phyloP scores from a whole-genome alignment of 768 basidiomycete species.

The Pleurotus cornucopiae region DNA sequence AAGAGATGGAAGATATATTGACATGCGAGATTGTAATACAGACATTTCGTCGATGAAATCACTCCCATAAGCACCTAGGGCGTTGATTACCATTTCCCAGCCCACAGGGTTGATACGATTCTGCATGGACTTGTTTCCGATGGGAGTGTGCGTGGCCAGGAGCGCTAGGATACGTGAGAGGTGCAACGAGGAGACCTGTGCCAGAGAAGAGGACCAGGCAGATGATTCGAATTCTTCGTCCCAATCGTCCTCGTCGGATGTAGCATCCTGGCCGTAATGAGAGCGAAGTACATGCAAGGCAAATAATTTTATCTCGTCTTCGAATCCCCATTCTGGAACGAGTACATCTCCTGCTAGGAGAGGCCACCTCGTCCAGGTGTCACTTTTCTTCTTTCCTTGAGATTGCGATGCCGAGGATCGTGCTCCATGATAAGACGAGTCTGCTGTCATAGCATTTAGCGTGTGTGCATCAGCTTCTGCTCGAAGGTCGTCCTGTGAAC shows the following conservation, averaged over 20 bases:
- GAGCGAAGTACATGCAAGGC: conserved; percentile 17
- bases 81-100: conserved; percentile 62
- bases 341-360: conserved; percentile 56
- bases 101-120: conserved; percentile 57
- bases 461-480: not conserved
- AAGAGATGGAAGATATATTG: not conserved
- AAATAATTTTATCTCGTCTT: conserved; percentile 61
- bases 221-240: conserved; percentile 24
- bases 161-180: conserved; percentile 50
- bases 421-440: conserved; percentile 5
- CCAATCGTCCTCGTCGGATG: conserved; percentile 17
- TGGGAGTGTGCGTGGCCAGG: conserved; percentile 52
- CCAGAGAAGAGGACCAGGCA: conserved; percentile 31
- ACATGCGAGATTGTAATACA: conserved; percentile 14
- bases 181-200: conserved; percentile 36
- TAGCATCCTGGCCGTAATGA: conserved; percentile 15
- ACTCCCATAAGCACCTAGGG: conserved; percentile 37
- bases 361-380: conserved; percentile 78
- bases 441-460: conserved; percentile 10
- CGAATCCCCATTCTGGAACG: conserved; percentile 65
- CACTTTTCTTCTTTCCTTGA: conserved; percentile 18
- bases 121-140: conserved; percentile 55
- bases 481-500: conserved; percentile 11
- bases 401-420: not conserved
- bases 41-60: conserved; percentile 31